Percentiles rank a stretch among this genome's conserved stretches.
phyloP scores from a whole-genome alignment of 208 protist species.

The Trypanosoma conorhini region DNA sequence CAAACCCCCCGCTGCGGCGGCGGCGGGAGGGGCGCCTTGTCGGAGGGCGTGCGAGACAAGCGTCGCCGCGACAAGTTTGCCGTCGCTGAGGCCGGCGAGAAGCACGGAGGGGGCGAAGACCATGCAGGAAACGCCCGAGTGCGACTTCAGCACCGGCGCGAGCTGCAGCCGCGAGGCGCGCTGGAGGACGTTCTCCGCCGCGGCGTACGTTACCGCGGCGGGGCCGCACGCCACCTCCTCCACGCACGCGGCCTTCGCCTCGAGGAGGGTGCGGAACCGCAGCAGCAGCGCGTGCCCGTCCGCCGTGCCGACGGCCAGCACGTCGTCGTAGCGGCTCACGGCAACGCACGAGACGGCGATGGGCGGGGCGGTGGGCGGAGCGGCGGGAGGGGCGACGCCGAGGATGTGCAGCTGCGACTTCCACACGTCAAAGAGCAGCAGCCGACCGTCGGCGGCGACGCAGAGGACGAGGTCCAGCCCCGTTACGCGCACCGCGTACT shows the following conservation, averaged over 20 bases:
- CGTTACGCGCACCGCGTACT: slow-evolving; percentile 64
- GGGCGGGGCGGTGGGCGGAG: too few relatives aligned
- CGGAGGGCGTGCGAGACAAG: slow-evolving; percentile 44
- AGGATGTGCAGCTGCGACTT: slow-evolving; percentile 34
- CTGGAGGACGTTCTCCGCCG: slow-evolving; percentile 29
- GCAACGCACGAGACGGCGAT: slow-evolving; percentile 49
- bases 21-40: neutral
- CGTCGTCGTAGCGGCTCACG: slow-evolving; percentile 64
- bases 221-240: neutral
- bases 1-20: neutral
- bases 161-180: slow-evolving; percentile 48
- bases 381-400: neutral
- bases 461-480: slow-evolving; percentile 62
- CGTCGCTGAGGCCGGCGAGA: slow-evolving; percentile 73
- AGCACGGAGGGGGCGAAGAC: slow-evolving; percentile 82
- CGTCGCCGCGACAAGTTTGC: slow-evolving; percentile 67
- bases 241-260: slow-evolving; percentile 1
- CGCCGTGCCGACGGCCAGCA: slow-evolving; percentile 73
- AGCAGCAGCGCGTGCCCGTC: slow-evolving; percentile 63
- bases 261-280: slow-evolving; percentile 17
- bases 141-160: slow-evolving; percentile 32
- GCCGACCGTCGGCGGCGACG: slow-evolving; percentile 52
- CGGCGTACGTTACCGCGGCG: neutral
- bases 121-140: slow-evolving; percentile 52
- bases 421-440: slow-evolving; percentile 64